A percentile compares a stretch with the other conserved stretches of the same genome.
These are phyloP conservation scores for Colletotrichum abscissum DNA, from an alignment of 2,329 filamentous ascomycete genomes.

Conservation along the genomic window DNA sequence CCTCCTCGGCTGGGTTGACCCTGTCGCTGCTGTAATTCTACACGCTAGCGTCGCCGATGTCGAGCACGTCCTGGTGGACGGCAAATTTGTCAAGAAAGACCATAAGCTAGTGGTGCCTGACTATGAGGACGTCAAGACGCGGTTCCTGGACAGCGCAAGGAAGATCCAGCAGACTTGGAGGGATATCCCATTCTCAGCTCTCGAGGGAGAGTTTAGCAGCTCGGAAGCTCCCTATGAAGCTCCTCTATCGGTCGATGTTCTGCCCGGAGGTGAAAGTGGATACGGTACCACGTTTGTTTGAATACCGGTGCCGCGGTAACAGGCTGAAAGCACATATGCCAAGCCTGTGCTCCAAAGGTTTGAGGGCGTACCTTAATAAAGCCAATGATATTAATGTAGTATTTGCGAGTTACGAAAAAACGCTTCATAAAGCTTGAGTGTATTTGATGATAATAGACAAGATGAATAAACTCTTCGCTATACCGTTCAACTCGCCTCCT, in stretches of 20 bases:
- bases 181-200: slow-evolving; percentile 41
- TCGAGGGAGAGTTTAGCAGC: slow-evolving; percentile 40
- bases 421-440: background rate
- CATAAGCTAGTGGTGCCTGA: slow-evolving; percentile 46
- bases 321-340: background rate
- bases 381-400: background rate
- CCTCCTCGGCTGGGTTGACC: slow-evolving; percentile 65
- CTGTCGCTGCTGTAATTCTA: slow-evolving; percentile 66
- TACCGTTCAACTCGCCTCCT: background rate
- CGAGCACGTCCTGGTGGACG: slow-evolving; percentile 61
- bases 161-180: slow-evolving; percentile 43
- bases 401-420: background rate
- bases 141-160: slow-evolving; percentile 48
- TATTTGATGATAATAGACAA: too few relatives aligned
- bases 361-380: background rate
- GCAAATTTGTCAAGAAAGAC: slow-evolving; percentile 59
- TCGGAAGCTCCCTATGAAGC: slow-evolving; percentile 25
- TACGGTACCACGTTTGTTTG: slow-evolving; percentile 8
- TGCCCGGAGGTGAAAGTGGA: slow-evolving; percentile 5
- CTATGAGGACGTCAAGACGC: slow-evolving; percentile 43
- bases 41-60: slow-evolving; percentile 66
- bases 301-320: background rate
- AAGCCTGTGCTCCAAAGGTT: background rate
- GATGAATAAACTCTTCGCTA: too few relatives aligned
- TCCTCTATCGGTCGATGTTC: slow-evolving; percentile 18